Base-by-base conservation (phyloP, 768 basidiomycete genomes). In the Leucosporidium creatinivorum region DNA sequence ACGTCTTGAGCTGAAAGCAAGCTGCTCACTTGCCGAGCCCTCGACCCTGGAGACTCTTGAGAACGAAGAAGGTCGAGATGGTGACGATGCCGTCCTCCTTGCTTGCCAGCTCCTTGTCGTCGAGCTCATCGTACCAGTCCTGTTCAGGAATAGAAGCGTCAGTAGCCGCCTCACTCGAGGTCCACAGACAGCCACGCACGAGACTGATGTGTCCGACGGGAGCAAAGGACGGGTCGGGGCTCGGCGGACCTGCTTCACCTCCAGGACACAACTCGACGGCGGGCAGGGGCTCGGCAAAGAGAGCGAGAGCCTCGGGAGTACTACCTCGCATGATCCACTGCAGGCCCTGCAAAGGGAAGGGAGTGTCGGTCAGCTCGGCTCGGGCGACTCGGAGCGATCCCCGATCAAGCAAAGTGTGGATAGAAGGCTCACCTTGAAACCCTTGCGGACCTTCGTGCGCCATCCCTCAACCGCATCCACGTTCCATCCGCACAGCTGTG, bases 401-500 rank as follows among this genome's bases (percentile, higher is more conserved):
- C n/a, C n/a, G n/a, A n/a, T n/a, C n/a, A n/a, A n/a, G n/a, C n/a
- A n/a, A n/a, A n/a, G n/a, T n/a, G n/a, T n/a, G n/a, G n/a, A n/a
- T n/a, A n/a, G n/a, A n/a, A n/a, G n/a, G n/a, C 62, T 30, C 23
- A 70, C 69, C 49, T 64, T 61, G 13, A 44, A 54, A 0, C 57
- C 50, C 3, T 30, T 5, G 8, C 60, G 52, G 1, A 61, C 50
- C 47, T 56, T 50, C 1, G 36, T 28, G 5, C 60, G 19, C 69
- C 69, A 70, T 3, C 13, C 21, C 21, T 67, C 66, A 23, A 70
- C 52, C 1, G 10, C 36, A 0, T 70, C 63, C 2, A 31, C 0
- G 1, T 25, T 51, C 69, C 69, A 70, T 0, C 69, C 69, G 21
- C 69, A 70, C 8, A 70, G 60, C 69, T 70, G 44, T 1, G n/a